Base-by-base conservation (phyloP, 2,329 filamentous ascomycete species). In the Sporothrix humicola region DNA sequence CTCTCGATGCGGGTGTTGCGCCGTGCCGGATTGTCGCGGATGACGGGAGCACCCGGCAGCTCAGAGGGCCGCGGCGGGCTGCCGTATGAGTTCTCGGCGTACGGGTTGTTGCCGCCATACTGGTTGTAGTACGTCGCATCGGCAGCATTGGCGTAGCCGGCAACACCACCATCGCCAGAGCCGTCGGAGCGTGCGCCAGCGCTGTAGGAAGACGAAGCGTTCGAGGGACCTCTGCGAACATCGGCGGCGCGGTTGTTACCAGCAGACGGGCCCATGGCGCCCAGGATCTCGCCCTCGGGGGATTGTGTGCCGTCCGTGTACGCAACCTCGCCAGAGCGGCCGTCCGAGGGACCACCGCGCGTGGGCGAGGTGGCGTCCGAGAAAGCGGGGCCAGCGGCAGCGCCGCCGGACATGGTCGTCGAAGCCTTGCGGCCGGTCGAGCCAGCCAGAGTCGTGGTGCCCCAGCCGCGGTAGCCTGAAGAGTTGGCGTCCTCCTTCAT, bases 1-100 rank as follows among this genome's bases (percentile, higher is more conserved):
- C 92, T 97, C 84, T 98, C 95, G 79, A 99, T 98, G 75, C 95
- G 90, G 13, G 96, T 98, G 84, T 98, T 98, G 77, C 96, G 90
- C 77, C 96, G 87, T 42, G 96, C 96, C 76, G 92, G 92, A 77
- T 98, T 96, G 81, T 99, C 96, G 73, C 95, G 90, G 76, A 99
- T 98, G 71, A 99, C 89, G 1, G 96, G 94, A 79, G 93, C 91
- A 73, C 85, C 85, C 52, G 82, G 82, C 73, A 83, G 79, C 78
- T 86, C 87, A 46, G 84, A 82, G 37, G 82, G 81, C 50, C 80
- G 80, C 44, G 79, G 80, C 3, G 77, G 77, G 74, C 78, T 78
- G 71, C 80, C 80, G 71, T 81, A 80, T 17, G 78, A 76, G 68
- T 83, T 83, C 15, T 88, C 85, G 20, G 80, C 81, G 77, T 90